Conservation (phyloP, 1,284 basidiomycete species). For the Ceratobasidium sp. region DNA sequence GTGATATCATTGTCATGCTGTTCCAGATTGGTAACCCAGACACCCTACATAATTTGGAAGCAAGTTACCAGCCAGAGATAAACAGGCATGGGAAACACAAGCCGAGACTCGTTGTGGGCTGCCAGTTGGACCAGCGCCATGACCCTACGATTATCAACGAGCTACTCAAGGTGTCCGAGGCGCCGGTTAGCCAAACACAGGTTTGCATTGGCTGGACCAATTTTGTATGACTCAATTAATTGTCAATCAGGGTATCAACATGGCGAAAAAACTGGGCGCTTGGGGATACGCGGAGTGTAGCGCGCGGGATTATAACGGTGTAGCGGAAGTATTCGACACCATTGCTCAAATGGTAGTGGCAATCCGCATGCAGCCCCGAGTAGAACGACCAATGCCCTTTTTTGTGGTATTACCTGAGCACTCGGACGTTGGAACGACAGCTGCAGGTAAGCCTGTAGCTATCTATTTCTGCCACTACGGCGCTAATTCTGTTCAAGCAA, state of each 20-base stretch:
- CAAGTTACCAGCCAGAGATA: neutral
- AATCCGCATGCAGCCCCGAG: neutral
- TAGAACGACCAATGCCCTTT: neutral
- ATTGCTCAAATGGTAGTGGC: neutral
- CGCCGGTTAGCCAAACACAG: neutral
- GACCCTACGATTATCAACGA: neutral
- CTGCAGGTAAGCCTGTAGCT: no score
- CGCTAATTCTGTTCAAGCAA: no score
- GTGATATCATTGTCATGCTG: neutral
- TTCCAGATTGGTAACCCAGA: neutral
- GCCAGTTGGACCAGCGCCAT: neutral
- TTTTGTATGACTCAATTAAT: neutral
- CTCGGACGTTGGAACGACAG: no score
- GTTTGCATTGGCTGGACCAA: no score
- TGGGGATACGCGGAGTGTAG: conserved; percentile 7
- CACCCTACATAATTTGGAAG: neutral
- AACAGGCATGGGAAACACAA: neutral
- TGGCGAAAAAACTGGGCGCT: neutral
- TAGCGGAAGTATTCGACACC: neutral
- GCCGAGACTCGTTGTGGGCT: neutral
- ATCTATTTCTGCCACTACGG: no score
- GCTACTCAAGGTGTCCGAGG: neutral
- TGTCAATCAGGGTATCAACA: neutral
- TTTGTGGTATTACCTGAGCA: neutral
- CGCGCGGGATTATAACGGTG: neutral